Evolutionary conservation across 2,329 filamentous ascomycete genomes (phyloP).

Genomic region (Scytalidium lignicola): DNA sequence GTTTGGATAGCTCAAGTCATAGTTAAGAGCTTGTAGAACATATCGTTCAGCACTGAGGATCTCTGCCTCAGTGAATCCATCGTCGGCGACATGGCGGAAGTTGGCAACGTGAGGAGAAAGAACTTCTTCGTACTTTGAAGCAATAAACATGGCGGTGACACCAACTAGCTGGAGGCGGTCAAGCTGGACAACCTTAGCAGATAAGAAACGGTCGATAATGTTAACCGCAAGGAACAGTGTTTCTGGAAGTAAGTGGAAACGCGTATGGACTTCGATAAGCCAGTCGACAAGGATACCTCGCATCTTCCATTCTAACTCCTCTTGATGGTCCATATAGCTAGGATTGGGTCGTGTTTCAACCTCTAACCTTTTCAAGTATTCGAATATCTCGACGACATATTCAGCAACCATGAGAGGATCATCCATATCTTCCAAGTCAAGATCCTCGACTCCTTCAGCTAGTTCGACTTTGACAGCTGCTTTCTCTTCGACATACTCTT

Average conservation of each 20-base stretch:
- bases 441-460: conserved; percentile 49
- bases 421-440: conserved; percentile 83
- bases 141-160: conserved; percentile 98
- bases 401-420: conserved; percentile 98
- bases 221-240: conserved; percentile 96
- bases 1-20: conserved; percentile 97
- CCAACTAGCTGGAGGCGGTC: conserved; percentile 95
- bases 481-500: conserved; percentile 24
- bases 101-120: conserved; percentile 94
- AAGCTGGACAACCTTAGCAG: conserved; percentile 89
- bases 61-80: conserved; percentile 91
- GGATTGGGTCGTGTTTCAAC: conserved; percentile 77
- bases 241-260: conserved; percentile 92
- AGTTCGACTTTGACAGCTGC: conserved; percentile 21
- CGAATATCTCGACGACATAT: conserved; percentile 95
- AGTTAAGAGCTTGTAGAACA: conserved; percentile 84
- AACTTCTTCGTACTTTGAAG: conserved; percentile 98
- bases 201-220: conserved; percentile 97
- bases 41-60: conserved; percentile 97
- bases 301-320: conserved; percentile 97
- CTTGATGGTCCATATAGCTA: conserved; percentile 91
- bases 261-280: conserved; percentile 96
- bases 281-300: conserved; percentile 95
- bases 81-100: conserved; percentile 94
- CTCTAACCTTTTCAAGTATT: conserved; percentile 88